Evolutionary conservation across 2,329 filamentous ascomycete species (phyloP), one percentile per base, ranked within the genome.

Genomic region (Fusarium ramigenum): DNA sequence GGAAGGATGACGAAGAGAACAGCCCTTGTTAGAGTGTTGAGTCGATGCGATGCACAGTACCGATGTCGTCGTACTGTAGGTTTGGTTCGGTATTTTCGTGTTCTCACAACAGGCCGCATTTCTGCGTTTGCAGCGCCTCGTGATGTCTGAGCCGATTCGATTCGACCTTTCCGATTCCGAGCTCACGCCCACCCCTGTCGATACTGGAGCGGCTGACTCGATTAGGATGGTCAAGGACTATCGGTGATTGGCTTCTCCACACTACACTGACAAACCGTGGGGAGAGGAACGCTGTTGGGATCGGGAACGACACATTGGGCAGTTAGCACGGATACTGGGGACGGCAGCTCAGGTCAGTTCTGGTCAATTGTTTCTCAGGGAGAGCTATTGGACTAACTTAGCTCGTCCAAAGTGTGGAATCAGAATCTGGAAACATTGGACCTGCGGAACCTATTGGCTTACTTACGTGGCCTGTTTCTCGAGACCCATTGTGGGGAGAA

Each of bases 211-310:
- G 61, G 61, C 64, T 73, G 64, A 46, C 75, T 77, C 69, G 75
- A 77, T 76, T 68, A 59, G 54, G 65, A 57, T 53, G 53, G 25
- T 53, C 53, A 52, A 59, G 32, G 32, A 36, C 42, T 34, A 50
- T 37, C 59, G 43, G 43, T 77, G 73, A 78, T 78, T 78, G 76
- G 76, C 65, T 65, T 69, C 76, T 75, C 76, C 76, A 77, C 76
- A 77, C 75, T 75, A 40, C 39, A 69, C 68, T 63, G 69, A 70
- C 72, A 76, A 75, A 76, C 65, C 76, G 72, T 75, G 75, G 75
- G 65, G 64, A 69, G 65, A 63, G 43, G 56, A 66, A 57, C 67
- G 43, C 47, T 58, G 30, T 28, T 47, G 40, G 39, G 40, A 46
- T 47, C 30, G 39, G 54, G 54, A 36, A 47, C 23, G 40, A 36